A percentile compares a stretch with the other conserved stretches of the same genome.
These are phyloP conservation scores for Stachybotrys chlorohalonatus DNA, from an alignment of 2,329 filamentous ascomycete genomes.

Conservation along the genomic window DNA sequence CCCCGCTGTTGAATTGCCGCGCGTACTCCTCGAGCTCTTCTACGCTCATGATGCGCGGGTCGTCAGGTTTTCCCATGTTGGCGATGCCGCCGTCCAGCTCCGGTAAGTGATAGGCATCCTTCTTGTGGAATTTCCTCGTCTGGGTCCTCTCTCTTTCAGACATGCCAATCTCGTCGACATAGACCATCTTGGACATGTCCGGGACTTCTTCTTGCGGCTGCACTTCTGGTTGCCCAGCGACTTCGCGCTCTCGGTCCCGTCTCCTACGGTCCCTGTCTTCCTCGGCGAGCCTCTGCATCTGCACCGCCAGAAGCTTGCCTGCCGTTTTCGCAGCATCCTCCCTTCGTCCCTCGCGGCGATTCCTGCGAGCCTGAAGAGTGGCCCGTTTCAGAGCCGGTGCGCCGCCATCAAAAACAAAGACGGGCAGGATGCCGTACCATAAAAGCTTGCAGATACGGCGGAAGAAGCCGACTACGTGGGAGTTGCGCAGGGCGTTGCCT, in stretches of 20 bases:
- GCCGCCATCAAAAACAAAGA: slow-evolving; percentile 97
- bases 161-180: slow-evolving; percentile 85
- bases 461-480: slow-evolving; percentile 95
- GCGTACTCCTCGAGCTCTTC: slow-evolving; percentile 94
- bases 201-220: slow-evolving; percentile 58
- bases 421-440: slow-evolving; percentile 91
- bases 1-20: slow-evolving; percentile 80
- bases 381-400: slow-evolving; percentile 85
- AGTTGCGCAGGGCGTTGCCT: slow-evolving; percentile 91
- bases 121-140: slow-evolving; percentile 74
- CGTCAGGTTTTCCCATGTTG: slow-evolving; percentile 81
- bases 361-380: slow-evolving; percentile 73
- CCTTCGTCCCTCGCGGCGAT: slow-evolving; percentile 73
- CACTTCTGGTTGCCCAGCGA: slow-evolving; percentile 28
- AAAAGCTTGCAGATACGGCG: slow-evolving; percentile 95
- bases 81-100: slow-evolving; percentile 72
- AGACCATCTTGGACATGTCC: slow-evolving; percentile 62
- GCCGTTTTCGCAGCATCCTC: slow-evolving; percentile 92
- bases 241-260: slow-evolving; percentile 32
- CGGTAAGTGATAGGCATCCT: slow-evolving; percentile 91
- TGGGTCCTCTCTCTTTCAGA: slow-evolving; percentile 64
- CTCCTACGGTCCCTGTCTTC: slow-evolving; percentile 67
- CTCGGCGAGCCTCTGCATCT: slow-evolving; percentile 86
- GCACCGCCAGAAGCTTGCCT: slow-evolving; percentile 81
- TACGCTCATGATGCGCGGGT: slow-evolving; percentile 92